Conservation (phyloP, 805 yeast species). For the Ogataea pini region DNA sequence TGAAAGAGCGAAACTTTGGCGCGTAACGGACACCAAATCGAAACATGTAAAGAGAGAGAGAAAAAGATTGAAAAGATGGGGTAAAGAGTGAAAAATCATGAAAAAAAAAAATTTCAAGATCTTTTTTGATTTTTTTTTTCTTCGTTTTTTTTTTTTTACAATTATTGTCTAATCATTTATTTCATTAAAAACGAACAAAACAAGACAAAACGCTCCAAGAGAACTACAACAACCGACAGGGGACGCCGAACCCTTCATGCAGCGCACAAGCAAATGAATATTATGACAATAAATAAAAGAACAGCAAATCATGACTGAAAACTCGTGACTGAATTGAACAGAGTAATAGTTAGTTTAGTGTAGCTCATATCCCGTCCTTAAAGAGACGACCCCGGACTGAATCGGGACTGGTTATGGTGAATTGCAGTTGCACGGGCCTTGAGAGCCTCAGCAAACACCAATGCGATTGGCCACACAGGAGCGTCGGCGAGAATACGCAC, state of each 20-base stretch:
- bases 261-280: not conserved
- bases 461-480: conserved; percentile 82
- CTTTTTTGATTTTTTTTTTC: not conserved
- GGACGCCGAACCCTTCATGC: not conserved
- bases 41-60: not conserved
- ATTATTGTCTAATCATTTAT: not conserved
- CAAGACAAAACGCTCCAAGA: not conserved
- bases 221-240: not conserved
- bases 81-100: not conserved
- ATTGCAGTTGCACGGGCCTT: conserved; percentile 58
- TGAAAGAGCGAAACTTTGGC: not conserved
- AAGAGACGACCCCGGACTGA: conserved; percentile 24
- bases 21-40: not conserved
- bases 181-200: not conserved
- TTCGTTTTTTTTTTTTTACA: not conserved
- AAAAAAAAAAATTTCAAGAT: too few species aligned
- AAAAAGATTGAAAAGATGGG: not conserved
- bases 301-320: conserved; percentile 1
- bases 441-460: conserved; percentile 77
- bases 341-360: too few species aligned
- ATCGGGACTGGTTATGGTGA: conserved; percentile 25
- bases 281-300: not conserved
- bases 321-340: not conserved
- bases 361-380: conserved; percentile 4
- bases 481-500: conserved; percentile 80